A percentile compares a stretch with the other conserved stretches of the same genome.
Evolutionary conservation across 768 basidiomycete genomes (phyloP).

Genomic region (Terana coerulea): DNA sequence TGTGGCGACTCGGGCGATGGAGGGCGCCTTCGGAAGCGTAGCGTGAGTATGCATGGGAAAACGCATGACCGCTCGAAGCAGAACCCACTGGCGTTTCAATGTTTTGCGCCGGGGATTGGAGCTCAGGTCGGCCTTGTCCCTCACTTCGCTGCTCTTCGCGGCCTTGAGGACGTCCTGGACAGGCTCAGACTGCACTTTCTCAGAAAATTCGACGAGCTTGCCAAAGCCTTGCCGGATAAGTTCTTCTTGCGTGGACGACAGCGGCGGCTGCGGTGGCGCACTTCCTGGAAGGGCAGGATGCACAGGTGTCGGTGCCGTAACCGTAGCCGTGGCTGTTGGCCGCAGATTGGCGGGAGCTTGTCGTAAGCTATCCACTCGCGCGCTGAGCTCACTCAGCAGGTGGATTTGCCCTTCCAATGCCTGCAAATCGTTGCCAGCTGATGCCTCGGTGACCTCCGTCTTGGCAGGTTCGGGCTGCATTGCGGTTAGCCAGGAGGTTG

Average conservation of each 20-base stretch:
- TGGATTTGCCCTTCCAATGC: slow-evolving; percentile 42
- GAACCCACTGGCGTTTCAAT: slow-evolving; percentile 49
- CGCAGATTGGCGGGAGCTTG: slow-evolving; percentile 44
- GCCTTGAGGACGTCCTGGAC: slow-evolving; percentile 56
- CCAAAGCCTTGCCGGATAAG: slow-evolving; percentile 37
- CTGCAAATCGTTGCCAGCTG: slow-evolving; percentile 1
- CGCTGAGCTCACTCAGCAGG: slow-evolving; percentile 42
- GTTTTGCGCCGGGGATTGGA: slow-evolving; percentile 43
- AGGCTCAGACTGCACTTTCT: slow-evolving; percentile 42
- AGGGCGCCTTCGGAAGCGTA: slow-evolving; percentile 36
- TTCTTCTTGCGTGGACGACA: slow-evolving; percentile 20
- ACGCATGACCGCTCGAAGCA: neutral
- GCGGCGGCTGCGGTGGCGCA: slow-evolving; percentile 24
- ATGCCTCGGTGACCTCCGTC: neutral
- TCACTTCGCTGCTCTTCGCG: slow-evolving; percentile 51
- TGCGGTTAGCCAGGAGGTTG: neutral
- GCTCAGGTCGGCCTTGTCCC: slow-evolving; percentile 48
- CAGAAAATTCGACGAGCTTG: slow-evolving; percentile 44
- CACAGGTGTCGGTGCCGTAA: slow-evolving; percentile 19
- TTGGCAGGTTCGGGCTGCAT: neutral
- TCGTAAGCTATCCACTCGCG: slow-evolving; percentile 40
- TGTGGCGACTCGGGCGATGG: slow-evolving; percentile 60
- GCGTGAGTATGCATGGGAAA: neutral
- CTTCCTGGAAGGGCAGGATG: too few relatives aligned
- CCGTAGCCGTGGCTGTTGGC: slow-evolving; percentile 28